phyloP scores from a whole-genome alignment of 805 yeast species.

The Ogataea methylovora region DNA sequence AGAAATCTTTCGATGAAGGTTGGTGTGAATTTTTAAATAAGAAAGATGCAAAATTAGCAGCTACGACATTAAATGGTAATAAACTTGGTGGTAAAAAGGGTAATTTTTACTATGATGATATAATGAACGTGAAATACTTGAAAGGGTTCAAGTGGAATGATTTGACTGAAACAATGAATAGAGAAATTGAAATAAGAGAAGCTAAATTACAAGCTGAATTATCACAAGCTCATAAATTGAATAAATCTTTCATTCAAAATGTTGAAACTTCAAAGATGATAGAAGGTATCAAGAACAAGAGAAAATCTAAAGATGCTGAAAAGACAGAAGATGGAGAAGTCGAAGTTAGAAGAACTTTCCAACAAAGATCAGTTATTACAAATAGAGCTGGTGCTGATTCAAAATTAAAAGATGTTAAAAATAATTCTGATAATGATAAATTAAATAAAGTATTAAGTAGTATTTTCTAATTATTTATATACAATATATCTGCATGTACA shows the following conservation, averaged over 20 bases:
- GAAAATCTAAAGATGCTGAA: conserved; percentile 21
- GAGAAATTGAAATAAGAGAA: conserved; percentile 83
- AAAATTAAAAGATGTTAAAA: conserved; percentile 33
- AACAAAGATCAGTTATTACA: conserved; percentile 63
- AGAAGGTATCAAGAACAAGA: conserved; percentile 51
- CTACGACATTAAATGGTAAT: conserved; percentile 79
- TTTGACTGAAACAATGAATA: conserved; percentile 85
- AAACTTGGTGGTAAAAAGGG: conserved; percentile 90
- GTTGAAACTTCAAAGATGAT: conserved; percentile 84
- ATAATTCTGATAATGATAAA: conserved; percentile 18
- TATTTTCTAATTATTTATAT: conserved; percentile 31
- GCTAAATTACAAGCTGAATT: conserved; percentile 83
- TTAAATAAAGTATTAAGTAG: conserved; percentile 43
- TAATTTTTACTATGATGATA: conserved; percentile 87
- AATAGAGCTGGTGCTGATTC: conserved; percentile 57
- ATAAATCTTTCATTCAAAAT: conserved; percentile 74
- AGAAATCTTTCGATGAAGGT: conserved; percentile 83
- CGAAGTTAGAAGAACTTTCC: conserved; percentile 51
- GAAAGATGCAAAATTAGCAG: conserved; percentile 83
- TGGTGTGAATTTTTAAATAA: conserved; percentile 91
- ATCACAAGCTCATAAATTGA: conserved; percentile 80
- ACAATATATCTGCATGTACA: no score
- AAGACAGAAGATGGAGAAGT: conserved; percentile 17
- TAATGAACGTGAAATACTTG: conserved; percentile 82
- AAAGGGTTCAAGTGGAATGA: conserved; percentile 94